Percentiles rank a stretch among this genome's conserved stretches.
phyloP scores from a whole-genome alignment of 2,329 filamentous ascomycete species.

The Pseudocercospora vitis region DNA sequence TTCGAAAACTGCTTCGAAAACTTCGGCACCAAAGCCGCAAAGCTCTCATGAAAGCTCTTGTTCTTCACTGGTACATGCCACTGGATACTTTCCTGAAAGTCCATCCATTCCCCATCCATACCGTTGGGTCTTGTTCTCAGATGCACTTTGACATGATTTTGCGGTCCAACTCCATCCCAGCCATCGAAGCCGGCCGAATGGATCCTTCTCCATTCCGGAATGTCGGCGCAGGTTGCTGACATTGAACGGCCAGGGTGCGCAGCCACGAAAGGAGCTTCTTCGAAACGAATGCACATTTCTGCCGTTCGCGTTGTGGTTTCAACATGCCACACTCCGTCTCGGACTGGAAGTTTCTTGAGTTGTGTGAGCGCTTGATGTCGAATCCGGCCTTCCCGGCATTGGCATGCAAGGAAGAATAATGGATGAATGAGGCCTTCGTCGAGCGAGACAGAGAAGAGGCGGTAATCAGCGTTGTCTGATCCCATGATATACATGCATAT shows the following conservation, averaged over 20 bases:
- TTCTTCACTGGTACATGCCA: slow-evolving; percentile 26
- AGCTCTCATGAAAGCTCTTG: slow-evolving; percentile 8
- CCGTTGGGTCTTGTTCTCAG: slow-evolving; percentile 33
- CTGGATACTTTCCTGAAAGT: slow-evolving; percentile 26
- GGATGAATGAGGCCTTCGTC: slow-evolving; percentile 37
- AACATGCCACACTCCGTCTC: slow-evolving; percentile 33
- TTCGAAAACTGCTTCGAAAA: slow-evolving; percentile 7
- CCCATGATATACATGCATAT: slow-evolving; percentile 34
- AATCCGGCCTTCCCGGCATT: slow-evolving; percentile 33
- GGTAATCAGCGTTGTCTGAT: slow-evolving; percentile 31
- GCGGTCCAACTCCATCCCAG: slow-evolving; percentile 23
- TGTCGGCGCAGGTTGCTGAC: slow-evolving; percentile 23
- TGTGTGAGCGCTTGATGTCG: slow-evolving; percentile 31
- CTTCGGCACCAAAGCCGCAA: slow-evolving; percentile 4
- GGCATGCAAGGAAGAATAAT: slow-evolving; percentile 32
- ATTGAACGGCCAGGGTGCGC: background rate
- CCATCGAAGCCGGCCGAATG: slow-evolving; percentile 31
- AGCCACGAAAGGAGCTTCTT: slow-evolving; percentile 28
- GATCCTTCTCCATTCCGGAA: slow-evolving; percentile 36
- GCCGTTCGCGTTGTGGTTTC: slow-evolving; percentile 30
- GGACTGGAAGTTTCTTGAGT: slow-evolving; percentile 28
- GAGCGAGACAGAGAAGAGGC: slow-evolving; percentile 32
- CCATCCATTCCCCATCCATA: slow-evolving; percentile 34
- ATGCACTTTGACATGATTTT: slow-evolving; percentile 24
- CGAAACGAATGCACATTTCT: slow-evolving; percentile 28